Evolutionary conservation across 305 asterid genomes (phyloP), one percentile per base, ranked within the genome.

Genomic region (Fraxinus platypoda): DNA sequence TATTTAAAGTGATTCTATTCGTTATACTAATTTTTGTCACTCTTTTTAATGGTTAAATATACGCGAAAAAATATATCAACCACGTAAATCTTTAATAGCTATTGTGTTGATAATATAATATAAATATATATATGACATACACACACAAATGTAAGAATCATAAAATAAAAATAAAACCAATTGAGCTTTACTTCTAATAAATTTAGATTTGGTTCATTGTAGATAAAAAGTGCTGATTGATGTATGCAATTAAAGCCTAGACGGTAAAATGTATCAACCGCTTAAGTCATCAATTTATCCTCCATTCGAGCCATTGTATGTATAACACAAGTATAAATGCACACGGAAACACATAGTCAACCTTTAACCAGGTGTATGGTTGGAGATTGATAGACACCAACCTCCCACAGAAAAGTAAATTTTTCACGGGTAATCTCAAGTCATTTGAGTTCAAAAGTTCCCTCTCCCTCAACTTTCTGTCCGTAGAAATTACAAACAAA

Each of bases 391-490:
- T 4, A 30, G 35, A 35, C 81, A 59, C n/a, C 75, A 66, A 66
- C 73, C 34, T 26, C 19, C 23, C 62, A 9, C 73, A 66, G 73
- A 66, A 66, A 66, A 66, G 73, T 66, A n/a, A 9, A 66, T 26
- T 23, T 0, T 1, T 78, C 85, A 86, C 85, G 87, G 81, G 87
- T 81, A 84, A 35, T 84, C 84, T 86, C 87, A 59, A 79, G 82
- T 76, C 83, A 80, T 83, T 78, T 86, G 79, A 84, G 90, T 84
- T 87, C 85, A 80, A 85, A 87, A 85, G 85, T 83, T 84, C 84
- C 81, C 81, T 80, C 78, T 23, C 28, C 38, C 52, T 49, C 78
- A 52, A 35, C 83, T 75, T 81, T 74, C 52, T 38, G 33, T 31
- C 75, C 70, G 68, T 25, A 37, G 77, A 21, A 28, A 15, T 38